These are phyloP conservation scores for Lachnellula suecica DNA, from an alignment of 2,329 filamentous ascomycete species.

Conservation along the genomic window DNA sequence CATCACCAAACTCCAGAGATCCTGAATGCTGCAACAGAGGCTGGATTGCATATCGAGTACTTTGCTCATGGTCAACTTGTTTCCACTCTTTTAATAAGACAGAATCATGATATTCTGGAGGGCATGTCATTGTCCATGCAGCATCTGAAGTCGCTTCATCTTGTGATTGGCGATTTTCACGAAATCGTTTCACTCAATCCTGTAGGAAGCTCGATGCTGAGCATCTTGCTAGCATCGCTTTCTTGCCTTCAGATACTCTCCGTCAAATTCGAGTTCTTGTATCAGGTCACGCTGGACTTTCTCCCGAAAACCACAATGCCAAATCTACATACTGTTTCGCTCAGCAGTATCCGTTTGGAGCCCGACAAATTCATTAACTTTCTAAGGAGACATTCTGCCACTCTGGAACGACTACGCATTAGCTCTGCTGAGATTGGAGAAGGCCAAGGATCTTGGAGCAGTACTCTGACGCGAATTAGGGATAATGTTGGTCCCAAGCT, in stretches of 20 bases:
- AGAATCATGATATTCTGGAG: not conserved
- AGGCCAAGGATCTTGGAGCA: conserved; percentile 2
- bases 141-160: conserved; percentile 5
- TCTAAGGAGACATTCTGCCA: not conserved
- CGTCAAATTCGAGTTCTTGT: conserved; percentile 9
- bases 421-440: not conserved
- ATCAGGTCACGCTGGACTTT: not conserved
- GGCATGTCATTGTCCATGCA: not conserved
- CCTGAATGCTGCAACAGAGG: conserved; percentile 2
- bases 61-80: conserved; percentile 9
- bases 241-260: conserved; percentile 4
- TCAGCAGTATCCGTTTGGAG: not conserved
- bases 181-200: not conserved
- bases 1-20: not conserved
- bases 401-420: conserved; percentile 5
- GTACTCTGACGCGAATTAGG: conserved; percentile 6
- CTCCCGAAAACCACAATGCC: not conserved
- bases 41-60: conserved; percentile 8
- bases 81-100: not conserved
- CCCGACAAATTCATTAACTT: conserved; percentile 4
- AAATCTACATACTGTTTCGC: conserved; percentile 6
- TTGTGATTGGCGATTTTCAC: conserved; percentile 4
- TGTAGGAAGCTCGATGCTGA: not conserved
- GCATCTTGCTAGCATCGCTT: not conserved
- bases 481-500: conserved; percentile 1